A percentile compares a stretch with the other conserved stretches of the same genome.
Conservation (phyloP, 1,284 basidiomycete species). For the Takashimella tepidaria region DNA sequence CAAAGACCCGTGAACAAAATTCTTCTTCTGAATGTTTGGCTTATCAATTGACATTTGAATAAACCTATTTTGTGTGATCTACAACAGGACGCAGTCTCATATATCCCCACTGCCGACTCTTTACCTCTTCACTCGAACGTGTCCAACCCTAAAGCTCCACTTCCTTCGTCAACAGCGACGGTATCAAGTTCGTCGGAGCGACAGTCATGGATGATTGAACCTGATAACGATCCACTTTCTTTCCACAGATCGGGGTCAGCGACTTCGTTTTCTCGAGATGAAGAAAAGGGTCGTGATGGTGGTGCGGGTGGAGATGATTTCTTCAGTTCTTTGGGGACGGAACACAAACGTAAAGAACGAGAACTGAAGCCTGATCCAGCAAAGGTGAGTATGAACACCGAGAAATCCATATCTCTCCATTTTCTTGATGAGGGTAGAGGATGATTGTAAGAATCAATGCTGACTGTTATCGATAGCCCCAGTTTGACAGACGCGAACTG, state of each 20-base stretch:
- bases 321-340: conserved; percentile 75
- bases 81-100: conserved; percentile 24
- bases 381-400: conserved; percentile 54
- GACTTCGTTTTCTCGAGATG: conserved; percentile 47
- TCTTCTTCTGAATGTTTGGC: too few species aligned
- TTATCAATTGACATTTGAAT: too few species aligned
- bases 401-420: neutral
- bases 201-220: conserved; percentile 87
- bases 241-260: neutral
- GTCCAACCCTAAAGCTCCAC: conserved; percentile 49
- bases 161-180: conserved; percentile 51
- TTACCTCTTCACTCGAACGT: conserved; percentile 63
- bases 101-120: conserved; percentile 71
- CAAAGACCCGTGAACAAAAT: too few species aligned
- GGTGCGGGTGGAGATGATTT: conserved; percentile 61
- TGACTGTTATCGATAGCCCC: conserved; percentile 26
- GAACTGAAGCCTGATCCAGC: conserved; percentile 65
- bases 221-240: conserved; percentile 16
- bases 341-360: conserved; percentile 62
- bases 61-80: neutral
- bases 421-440: too few species aligned
- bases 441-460: too few species aligned
- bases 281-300: conserved; percentile 43
- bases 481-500: conserved; percentile 64
- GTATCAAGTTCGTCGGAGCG: conserved; percentile 57